Conservation (phyloP, 176 grass and related monocot species). For the Rhynchospora tenuis region DNA sequence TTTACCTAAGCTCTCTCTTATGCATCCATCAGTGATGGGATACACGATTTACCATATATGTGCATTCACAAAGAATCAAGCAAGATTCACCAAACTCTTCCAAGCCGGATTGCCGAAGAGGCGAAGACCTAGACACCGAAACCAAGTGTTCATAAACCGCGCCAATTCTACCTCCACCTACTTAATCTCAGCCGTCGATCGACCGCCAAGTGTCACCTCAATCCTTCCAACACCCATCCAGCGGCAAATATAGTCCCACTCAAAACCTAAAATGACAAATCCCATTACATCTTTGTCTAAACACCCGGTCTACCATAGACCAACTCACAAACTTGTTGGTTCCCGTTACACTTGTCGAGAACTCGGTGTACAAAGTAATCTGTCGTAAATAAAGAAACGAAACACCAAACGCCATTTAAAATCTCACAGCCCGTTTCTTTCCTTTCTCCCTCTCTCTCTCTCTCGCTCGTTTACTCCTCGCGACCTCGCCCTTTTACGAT, state of each 20-base stretch:
- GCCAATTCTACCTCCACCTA: not conserved
- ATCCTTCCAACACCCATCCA: not conserved
- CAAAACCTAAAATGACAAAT: not conserved
- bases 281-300: not conserved
- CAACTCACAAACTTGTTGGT: not conserved
- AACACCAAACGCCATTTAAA: constrained; percentile 25
- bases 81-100: too few relatives aligned
- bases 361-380: not conserved
- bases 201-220: not conserved
- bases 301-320: not conserved
- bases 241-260: not conserved
- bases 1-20: too few relatives aligned
- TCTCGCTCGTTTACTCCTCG: not conserved
- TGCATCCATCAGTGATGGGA: too few relatives aligned
- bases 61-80: too few relatives aligned
- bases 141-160: too few relatives aligned
- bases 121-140: too few relatives aligned
- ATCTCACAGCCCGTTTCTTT: constrained; percentile 7
- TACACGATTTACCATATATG: too few relatives aligned
- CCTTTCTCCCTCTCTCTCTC: not conserved
- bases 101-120: too few relatives aligned
- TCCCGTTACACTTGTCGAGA: not conserved
- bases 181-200: not conserved
- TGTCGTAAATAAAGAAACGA: not conserved
- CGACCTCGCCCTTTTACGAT: not conserved